A percentile compares a stretch with the other conserved stretches of the same genome.
These are phyloP conservation scores for Candida quercuum DNA, from an alignment of 805 yeast genomes.

Conservation along the genomic window DNA sequence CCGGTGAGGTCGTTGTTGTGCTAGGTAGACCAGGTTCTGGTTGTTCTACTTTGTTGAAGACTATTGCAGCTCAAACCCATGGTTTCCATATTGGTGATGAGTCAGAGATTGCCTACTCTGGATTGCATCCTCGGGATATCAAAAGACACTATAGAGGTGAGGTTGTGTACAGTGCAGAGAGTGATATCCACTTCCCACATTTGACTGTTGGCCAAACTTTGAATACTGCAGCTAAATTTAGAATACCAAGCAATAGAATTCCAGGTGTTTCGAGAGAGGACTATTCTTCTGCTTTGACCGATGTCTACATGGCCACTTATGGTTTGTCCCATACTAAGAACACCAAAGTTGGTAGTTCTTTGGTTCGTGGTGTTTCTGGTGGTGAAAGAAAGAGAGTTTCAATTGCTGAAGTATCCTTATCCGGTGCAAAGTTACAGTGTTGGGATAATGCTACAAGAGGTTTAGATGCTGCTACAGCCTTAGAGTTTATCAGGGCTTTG, in stretches of 20 bases:
- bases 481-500: slow-evolving; percentile 46
- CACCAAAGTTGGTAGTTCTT: slow-evolving; percentile 60
- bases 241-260: slow-evolving; percentile 58
- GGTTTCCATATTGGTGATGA: slow-evolving; percentile 48
- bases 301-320: slow-evolving; percentile 44
- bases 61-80: slow-evolving; percentile 52
- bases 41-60: slow-evolving; percentile 61
- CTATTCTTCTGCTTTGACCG: slow-evolving; percentile 48
- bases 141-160: slow-evolving; percentile 56
- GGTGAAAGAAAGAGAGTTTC: slow-evolving; percentile 70
- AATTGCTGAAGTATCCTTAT: slow-evolving; percentile 49
- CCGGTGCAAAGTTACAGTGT: slow-evolving; percentile 42
- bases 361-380: slow-evolving; percentile 63
- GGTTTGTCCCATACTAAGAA: slow-evolving; percentile 46
- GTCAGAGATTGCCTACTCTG: slow-evolving; percentile 47
- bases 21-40: slow-evolving; percentile 80
- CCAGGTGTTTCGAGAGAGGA: slow-evolving; percentile 53
- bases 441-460: slow-evolving; percentile 60
- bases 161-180: slow-evolving; percentile 64
- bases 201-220: slow-evolving; percentile 63
- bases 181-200: slow-evolving; percentile 65
- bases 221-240: slow-evolving; percentile 53
- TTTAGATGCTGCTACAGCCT: slow-evolving; percentile 53
- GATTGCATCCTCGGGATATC: slow-evolving; percentile 48
- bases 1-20: slow-evolving; percentile 66